Base-by-base conservation (phyloP, 768 basidiomycete genomes). In the Russula brevipes region DNA sequence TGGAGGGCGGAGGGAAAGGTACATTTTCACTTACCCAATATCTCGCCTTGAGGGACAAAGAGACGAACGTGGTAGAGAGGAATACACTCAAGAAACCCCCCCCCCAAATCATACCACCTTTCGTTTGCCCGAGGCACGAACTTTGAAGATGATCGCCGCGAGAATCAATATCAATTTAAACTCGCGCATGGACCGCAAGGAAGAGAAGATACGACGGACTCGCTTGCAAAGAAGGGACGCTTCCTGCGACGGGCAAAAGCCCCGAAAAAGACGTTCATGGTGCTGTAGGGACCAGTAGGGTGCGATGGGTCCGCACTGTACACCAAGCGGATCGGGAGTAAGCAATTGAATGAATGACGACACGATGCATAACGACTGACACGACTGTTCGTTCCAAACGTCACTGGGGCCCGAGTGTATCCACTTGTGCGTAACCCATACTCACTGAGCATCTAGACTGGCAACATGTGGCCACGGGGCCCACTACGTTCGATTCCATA, bases 81-180 rank as follows among this genome's bases (percentile, higher is more conserved):
- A 87, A 91, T 3, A 88, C 88, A 3, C n/a, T n/a, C n/a, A 82
- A 51, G 0, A 24, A 85, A 78, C 19, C 88, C 89, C 19, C 88
- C 89, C 33, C 81, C 78, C 1, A 89, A 73, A 70, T 91, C 88
- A 66, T 83, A 91, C 69, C 69, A 88, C 66, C 74, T 84, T 53
- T 89, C 87, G 55, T 82, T 81, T 45, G 84, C 78, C 61, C 79
- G 80, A 2, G 88, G 89, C 4, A 89, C 83, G 61, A n/a, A n/a
- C n/a, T n/a, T n/a, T n/a, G n/a, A 86, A 87, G 19, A 87, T 73
- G 24, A 24, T 24, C 5, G 79, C 59, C 0, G 86, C 88, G 55
- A 82, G 79, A 5, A 78, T 82, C 83, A 60, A 14, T 16, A 16
- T 49, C 14, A 30, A 2, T 16, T 59, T 39, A 39, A 30, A 24